Percentiles rank a stretch among this genome's conserved stretches.
Conservation (phyloP, 1,139 yeast species). For the Magnusiomyces tetraspermus region DNA sequence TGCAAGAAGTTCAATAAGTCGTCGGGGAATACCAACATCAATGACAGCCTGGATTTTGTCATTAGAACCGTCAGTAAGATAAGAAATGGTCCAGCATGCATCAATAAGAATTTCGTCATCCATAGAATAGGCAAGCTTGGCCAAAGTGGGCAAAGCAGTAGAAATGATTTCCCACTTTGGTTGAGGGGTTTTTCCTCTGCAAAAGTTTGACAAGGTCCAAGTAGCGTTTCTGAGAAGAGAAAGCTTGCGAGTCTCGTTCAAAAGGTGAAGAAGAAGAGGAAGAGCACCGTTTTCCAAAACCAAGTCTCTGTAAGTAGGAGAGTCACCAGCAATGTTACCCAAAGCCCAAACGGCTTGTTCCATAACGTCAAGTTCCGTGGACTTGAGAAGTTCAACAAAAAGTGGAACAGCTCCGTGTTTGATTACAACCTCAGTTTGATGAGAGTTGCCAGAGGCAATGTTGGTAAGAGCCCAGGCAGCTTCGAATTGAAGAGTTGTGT, state of each 20-base stretch:
- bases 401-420: conserved; percentile 90
- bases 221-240: conserved; percentile 91
- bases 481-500: conserved; percentile 85
- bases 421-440: conserved; percentile 83
- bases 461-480: conserved; percentile 99
- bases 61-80: conserved; percentile 83
- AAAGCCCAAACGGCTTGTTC: conserved; percentile 99
- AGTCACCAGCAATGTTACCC: conserved; percentile 98
- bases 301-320: conserved; percentile 77
- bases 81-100: conserved; percentile 98
- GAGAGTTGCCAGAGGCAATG: conserved; percentile 91
- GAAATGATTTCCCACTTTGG: conserved; percentile 89
- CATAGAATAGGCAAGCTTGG: conserved; percentile 79
- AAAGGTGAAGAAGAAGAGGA: conserved; percentile 73
- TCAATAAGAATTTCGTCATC: conserved; percentile 92
- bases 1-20: conserved; percentile 80
- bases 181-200: conserved; percentile 94
- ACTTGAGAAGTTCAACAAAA: conserved; percentile 71
- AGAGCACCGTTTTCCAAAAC: conserved; percentile 81
- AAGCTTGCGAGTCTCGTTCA: conserved; percentile 67
- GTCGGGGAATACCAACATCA: conserved; percentile 90
- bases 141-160: conserved; percentile 82
- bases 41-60: conserved; percentile 95
- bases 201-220: conserved; percentile 93
- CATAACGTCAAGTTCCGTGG: conserved; percentile 81